Evolutionary conservation across 176 grass and related monocot species (phyloP).

Genomic region (Ananas comosus): DNA sequence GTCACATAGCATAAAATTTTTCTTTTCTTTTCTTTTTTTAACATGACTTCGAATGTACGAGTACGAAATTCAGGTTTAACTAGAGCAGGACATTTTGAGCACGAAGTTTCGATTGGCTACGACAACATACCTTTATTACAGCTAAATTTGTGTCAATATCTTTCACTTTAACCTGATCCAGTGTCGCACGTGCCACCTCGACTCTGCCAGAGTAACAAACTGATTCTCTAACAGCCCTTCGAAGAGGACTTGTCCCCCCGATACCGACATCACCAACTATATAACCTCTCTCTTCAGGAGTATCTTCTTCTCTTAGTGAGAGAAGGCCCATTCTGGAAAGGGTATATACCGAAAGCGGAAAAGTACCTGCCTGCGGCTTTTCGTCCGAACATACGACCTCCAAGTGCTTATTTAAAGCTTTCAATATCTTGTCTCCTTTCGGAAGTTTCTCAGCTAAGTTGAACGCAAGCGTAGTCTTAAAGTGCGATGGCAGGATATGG

Average conservation of each 20-base stretch:
- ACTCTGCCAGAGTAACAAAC: constrained; percentile 59
- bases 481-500: constrained; percentile 55
- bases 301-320: constrained; percentile 32
- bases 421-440: constrained; percentile 87
- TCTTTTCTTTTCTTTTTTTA: too few species aligned
- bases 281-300: constrained; percentile 30
- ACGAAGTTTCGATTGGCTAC: not conserved
- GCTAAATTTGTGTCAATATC: constrained; percentile 67
- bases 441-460: constrained; percentile 88
- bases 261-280: constrained; percentile 40
- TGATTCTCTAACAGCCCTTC: constrained; percentile 77
- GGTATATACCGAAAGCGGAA: constrained; percentile 49
- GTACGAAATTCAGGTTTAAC: too few species aligned
- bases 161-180: constrained; percentile 75
- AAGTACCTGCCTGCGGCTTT: constrained; percentile 26
- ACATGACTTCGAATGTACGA: too few species aligned
- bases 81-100: not conserved
- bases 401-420: constrained; percentile 56
- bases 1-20: too few species aligned
- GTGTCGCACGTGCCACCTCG: constrained; percentile 60
- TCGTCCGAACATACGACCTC: constrained; percentile 34
- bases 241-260: constrained; percentile 47
- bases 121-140: constrained; percentile 52
- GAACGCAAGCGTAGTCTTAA: constrained; percentile 79
- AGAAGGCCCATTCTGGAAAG: constrained; percentile 59